These are phyloP conservation scores for Paradendryphiella salina DNA, from an alignment of 2,329 filamentous ascomycete species.

Conservation along the genomic window DNA sequence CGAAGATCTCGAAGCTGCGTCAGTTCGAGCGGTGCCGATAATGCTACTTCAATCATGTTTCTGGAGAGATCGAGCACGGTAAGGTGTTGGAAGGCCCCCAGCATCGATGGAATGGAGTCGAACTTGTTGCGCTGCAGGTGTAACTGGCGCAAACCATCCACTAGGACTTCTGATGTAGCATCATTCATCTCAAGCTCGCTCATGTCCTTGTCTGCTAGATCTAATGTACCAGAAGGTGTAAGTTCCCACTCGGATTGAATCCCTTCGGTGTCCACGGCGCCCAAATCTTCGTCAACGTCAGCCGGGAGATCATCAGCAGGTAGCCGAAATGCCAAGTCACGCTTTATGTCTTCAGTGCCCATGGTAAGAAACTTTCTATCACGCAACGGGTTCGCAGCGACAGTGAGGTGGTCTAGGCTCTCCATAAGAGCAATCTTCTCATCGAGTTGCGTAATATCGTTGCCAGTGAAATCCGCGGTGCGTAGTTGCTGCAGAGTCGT, in stretches of 20 bases:
- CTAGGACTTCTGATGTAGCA: constrained; percentile 47
- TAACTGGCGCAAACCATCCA: constrained; percentile 58
- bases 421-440: constrained; percentile 80
- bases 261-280: constrained; percentile 2
- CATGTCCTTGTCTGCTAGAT: constrained; percentile 49
- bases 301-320: constrained; percentile 44
- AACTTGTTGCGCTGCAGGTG: constrained; percentile 80
- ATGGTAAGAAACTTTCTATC: constrained; percentile 86
- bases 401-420: constrained; percentile 69
- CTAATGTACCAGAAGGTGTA: constrained; percentile 46
- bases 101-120: constrained; percentile 66
- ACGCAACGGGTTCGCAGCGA: constrained; percentile 86
- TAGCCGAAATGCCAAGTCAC: constrained; percentile 67
- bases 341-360: constrained; percentile 78
- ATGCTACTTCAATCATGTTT: constrained; percentile 66
- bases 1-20: constrained; percentile 77
- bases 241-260: constrained; percentile 32
- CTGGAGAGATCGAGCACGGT: constrained; percentile 73
- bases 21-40: constrained; percentile 61
- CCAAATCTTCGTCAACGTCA: constrained; percentile 10
- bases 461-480: constrained; percentile 81
- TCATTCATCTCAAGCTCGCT: constrained; percentile 48
- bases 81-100: constrained; percentile 71
- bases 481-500: constrained; percentile 67
- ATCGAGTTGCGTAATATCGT: constrained; percentile 77